Evolutionary conservation across 192 early-diverging fungal genomes (phyloP).

Genomic region (Backusella psychrophila): DNA sequence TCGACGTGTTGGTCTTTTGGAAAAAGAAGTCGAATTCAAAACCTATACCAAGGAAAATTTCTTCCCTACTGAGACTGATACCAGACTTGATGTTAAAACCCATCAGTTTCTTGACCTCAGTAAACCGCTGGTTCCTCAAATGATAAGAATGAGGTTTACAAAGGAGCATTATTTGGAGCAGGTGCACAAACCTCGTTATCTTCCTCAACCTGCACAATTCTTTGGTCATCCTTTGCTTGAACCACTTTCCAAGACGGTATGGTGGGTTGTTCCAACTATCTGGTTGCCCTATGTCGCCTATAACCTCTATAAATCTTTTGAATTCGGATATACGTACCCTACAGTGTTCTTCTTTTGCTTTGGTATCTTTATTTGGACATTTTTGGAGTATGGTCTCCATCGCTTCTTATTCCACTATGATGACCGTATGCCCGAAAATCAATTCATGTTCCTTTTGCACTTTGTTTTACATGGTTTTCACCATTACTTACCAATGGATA

Average conservation of each 20-base stretch:
- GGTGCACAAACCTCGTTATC: constrained; percentile 87
- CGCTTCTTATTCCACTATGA: constrained; percentile 95
- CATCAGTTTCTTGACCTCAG: constrained; percentile 79
- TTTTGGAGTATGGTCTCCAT: constrained; percentile 90
- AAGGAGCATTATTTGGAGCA: constrained; percentile 88
- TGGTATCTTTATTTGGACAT: constrained; percentile 80
- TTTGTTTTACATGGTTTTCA: constrained; percentile 95
- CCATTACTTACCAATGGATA: constrained; percentile 96
- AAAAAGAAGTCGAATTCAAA: constrained; percentile 31
- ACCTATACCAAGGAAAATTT: constrained; percentile 35
- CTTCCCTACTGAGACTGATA: constrained; percentile 46
- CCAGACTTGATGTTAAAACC: constrained; percentile 42
- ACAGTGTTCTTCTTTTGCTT: constrained; percentile 52
- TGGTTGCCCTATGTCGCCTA: constrained; percentile 75
- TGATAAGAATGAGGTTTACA: constrained; percentile 66
- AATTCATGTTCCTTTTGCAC: constrained; percentile 69
- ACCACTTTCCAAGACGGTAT: constrained; percentile 85
- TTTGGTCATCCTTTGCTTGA: constrained; percentile 83
- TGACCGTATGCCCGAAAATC: constrained; percentile 81
- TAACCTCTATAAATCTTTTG: constrained; percentile 34
- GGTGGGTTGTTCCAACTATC: constrained; percentile 87
- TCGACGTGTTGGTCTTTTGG: constrained; percentile 22
- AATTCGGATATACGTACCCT: constrained; percentile 35
- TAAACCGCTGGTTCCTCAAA: constrained; percentile 81
- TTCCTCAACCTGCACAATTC: constrained; percentile 73